phyloP scores from a whole-genome alignment of 768 basidiomycete genomes.

The Tricholoma furcatifolium region DNA sequence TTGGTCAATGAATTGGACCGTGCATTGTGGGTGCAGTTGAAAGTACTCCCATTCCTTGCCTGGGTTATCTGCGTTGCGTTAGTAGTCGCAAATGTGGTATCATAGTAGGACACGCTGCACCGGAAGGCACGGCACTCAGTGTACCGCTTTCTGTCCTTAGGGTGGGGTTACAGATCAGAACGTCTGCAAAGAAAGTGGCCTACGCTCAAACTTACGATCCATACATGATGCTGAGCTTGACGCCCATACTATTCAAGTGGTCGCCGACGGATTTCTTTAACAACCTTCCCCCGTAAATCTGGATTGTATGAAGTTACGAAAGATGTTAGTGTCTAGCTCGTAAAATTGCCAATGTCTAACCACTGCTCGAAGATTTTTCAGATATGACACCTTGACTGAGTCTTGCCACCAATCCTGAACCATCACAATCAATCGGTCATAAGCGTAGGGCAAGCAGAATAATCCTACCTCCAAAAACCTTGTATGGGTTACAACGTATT shows the following conservation, averaged over 20 bases:
- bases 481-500: background rate
- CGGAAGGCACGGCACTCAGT: slow-evolving; percentile 2
- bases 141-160: slow-evolving; percentile 3
- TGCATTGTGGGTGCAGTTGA: slow-evolving; percentile 2
- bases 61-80: background rate
- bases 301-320: background rate
- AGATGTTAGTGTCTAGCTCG: too few relatives aligned
- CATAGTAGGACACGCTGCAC: background rate
- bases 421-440: too few relatives aligned
- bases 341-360: background rate
- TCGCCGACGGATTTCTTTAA: background rate
- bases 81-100: background rate
- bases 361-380: slow-evolving; percentile 1
- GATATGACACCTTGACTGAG: background rate
- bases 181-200: too few relatives aligned
- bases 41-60: slow-evolving; percentile 4
- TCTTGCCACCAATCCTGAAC: slow-evolving; percentile 7
- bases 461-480: slow-evolving; percentile 1
- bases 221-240: background rate
- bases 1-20: background rate
- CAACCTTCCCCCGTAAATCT: background rate
- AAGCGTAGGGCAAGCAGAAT: background rate
- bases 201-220: slow-evolving; percentile 1
- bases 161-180: too few relatives aligned
- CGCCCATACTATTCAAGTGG: background rate